Conservation (phyloP, 2,329 filamentous ascomycete species). For the Nigrospora osmanthi region DNA sequence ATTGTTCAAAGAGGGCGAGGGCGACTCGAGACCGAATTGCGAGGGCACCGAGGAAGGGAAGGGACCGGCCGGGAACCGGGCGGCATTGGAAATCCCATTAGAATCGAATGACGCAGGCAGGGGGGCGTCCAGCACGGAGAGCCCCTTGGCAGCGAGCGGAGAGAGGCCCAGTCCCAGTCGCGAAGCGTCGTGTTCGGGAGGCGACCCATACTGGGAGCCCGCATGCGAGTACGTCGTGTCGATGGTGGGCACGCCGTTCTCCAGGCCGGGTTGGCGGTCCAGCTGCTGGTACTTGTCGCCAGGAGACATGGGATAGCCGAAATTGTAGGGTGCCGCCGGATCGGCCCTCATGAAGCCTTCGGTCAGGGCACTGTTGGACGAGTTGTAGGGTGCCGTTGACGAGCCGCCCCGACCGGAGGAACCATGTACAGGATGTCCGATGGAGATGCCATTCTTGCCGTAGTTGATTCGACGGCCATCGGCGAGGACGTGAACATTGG, state of each 20-base stretch:
- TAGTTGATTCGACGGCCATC: slow-evolving; percentile 90
- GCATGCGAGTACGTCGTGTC: slow-evolving; percentile 51
- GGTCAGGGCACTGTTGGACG: slow-evolving; percentile 63
- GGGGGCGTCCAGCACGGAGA: slow-evolving; percentile 91
- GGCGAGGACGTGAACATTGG: slow-evolving; percentile 89
- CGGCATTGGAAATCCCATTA: slow-evolving; percentile 87
- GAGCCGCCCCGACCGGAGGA: slow-evolving; percentile 62
- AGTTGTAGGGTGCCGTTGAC: slow-evolving; percentile 50
- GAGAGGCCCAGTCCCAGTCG: slow-evolving; percentile 69
- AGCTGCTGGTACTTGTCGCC: slow-evolving; percentile 32
- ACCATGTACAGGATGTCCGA: slow-evolving; percentile 45
- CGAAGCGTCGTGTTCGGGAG: slow-evolving; percentile 56
- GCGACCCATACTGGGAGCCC: slow-evolving; percentile 69
- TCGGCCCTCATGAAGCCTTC: slow-evolving; percentile 62
- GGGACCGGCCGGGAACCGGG: slow-evolving; percentile 68
- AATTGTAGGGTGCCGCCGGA: slow-evolving; percentile 36
- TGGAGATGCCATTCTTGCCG: slow-evolving; percentile 60
- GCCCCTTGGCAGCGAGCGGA: slow-evolving; percentile 58
- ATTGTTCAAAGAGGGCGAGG: slow-evolving; percentile 63
- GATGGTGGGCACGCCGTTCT: slow-evolving; percentile 48
- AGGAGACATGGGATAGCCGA: slow-evolving; percentile 32
- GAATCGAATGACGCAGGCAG: slow-evolving; percentile 94
- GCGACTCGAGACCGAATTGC: slow-evolving; percentile 83
- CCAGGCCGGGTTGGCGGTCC: slow-evolving; percentile 42
- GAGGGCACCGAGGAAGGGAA: slow-evolving; percentile 90